A percentile compares a stretch with the other conserved stretches of the same genome.
Evolutionary conservation across 139 green algal genomes (phyloP).

Genomic region (Chlorella ohadii): DNA sequence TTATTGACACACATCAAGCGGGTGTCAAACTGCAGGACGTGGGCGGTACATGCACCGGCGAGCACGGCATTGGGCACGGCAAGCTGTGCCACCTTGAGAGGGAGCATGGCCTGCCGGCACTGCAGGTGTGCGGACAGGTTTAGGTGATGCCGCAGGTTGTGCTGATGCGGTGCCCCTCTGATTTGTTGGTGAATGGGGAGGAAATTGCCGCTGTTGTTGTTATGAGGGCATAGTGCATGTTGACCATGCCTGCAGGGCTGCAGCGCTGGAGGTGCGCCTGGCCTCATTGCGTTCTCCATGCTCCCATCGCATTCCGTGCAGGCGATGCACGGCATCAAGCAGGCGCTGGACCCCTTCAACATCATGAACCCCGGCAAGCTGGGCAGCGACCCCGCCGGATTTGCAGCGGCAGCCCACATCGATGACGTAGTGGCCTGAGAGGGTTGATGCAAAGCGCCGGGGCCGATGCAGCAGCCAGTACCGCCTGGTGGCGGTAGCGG

Average conservation of each 20-base stretch:
- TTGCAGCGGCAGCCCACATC: not conserved
- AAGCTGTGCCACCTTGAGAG: constrained; percentile 58
- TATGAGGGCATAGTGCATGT: too few species aligned
- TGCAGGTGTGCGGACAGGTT: constrained; percentile 32
- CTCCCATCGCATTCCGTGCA: constrained; percentile 2
- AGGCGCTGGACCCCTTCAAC: constrained; percentile 61
- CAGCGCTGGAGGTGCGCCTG: too few species aligned
- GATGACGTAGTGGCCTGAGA: not conserved
- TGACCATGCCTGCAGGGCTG: too few species aligned
- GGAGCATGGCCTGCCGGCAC: constrained; percentile 57
- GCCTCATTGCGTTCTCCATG: too few species aligned
- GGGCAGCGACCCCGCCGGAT: constrained; percentile 45
- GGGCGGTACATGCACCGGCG: constrained; percentile 69
- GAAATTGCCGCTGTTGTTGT: too few species aligned
- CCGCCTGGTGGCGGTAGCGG: too few species aligned
- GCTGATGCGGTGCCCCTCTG: too few species aligned
- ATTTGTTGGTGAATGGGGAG: too few species aligned
- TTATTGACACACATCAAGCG: not conserved
- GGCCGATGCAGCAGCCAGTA: too few species aligned
- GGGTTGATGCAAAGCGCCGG: too few species aligned
- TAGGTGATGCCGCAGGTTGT: not conserved
- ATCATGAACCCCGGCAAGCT: constrained; percentile 83
- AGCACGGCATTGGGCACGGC: constrained; percentile 74
- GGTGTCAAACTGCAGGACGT: constrained; percentile 10
- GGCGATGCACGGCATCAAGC: constrained; percentile 65